Percentiles rank a stretch among this genome's conserved stretches.
phyloP scores from a whole-genome alignment of 1,284 basidiomycete species.

The Boletellus deceptivus region DNA sequence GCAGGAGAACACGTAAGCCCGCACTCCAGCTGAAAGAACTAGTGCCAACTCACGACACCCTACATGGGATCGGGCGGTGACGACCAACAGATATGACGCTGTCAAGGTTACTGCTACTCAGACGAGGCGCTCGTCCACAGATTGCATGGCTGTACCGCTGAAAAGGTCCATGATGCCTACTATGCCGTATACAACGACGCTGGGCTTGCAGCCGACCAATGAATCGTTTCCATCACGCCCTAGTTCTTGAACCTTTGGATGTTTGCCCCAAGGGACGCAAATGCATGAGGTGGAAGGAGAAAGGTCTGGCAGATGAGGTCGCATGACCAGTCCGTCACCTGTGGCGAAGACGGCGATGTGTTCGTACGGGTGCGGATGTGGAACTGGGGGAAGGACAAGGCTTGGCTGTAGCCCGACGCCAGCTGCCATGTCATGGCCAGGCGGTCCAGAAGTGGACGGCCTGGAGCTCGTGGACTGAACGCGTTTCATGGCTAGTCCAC shows the following conservation, averaged over 20 bases:
- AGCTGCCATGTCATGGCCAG: constrained; percentile 16
- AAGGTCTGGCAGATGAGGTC: constrained; percentile 47
- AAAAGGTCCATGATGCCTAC: constrained; percentile 69
- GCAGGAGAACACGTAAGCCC: constrained; percentile 6
- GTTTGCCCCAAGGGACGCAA: constrained; percentile 62
- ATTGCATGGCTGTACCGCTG: constrained; percentile 45
- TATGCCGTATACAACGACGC: constrained; percentile 67
- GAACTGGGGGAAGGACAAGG: constrained; percentile 60
- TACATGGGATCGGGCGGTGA: constrained; percentile 56
- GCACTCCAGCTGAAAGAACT: not conserved
- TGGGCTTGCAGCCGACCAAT: constrained; percentile 50
- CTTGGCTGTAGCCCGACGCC: constrained; percentile 52
- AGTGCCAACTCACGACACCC: constrained; percentile 57
- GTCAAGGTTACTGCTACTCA: constrained; percentile 15
- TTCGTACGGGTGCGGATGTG: constrained; percentile 70
- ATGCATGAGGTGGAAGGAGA: constrained; percentile 44
- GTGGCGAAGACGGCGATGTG: constrained; percentile 59
- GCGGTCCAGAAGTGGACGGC: not conserved
- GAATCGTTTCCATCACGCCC: constrained; percentile 30
- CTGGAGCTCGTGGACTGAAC: constrained; percentile 4
- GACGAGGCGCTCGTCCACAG: constrained; percentile 1
- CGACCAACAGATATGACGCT: constrained; percentile 73
- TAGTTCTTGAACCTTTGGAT: constrained; percentile 54
- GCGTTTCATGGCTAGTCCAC: not conserved
- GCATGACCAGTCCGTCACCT: constrained; percentile 59